Conservation (phyloP, 495 filamentous ascomycete genomes). For the Ascodesmis nigricans region DNA sequence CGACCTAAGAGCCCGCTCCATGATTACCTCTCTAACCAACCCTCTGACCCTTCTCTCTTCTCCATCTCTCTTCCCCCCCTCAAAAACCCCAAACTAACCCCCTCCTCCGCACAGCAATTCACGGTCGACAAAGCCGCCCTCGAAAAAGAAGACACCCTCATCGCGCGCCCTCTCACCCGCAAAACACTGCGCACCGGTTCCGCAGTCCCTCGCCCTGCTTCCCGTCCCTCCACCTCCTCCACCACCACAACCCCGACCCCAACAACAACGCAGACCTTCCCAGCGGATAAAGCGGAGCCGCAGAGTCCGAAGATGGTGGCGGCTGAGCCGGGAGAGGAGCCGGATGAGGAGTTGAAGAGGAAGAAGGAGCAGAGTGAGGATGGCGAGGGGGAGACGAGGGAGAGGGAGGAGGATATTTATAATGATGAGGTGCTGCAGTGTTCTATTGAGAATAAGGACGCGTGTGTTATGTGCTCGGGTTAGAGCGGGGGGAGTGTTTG, state of each 20-base stretch:
- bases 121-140: conserved; percentile 95
- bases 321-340: conserved; percentile 39
- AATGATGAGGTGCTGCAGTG: conserved; percentile 75
- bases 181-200: conserved; percentile 1
- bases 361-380: conserved; percentile 44
- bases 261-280: conserved; percentile 24
- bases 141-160: conserved; percentile 64
- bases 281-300: conserved; percentile 34
- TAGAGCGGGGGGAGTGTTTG: too few species aligned
- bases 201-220: conserved; percentile 11
- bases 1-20: conserved; percentile 11
- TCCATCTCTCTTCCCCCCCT: not conserved
- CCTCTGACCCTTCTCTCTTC: not conserved
- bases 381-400: conserved; percentile 38
- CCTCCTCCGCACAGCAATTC: conserved; percentile 38
- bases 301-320: conserved; percentile 54
- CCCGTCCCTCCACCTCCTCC: conserved; percentile 30
- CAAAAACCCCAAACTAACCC: not conserved
- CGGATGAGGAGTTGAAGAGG: conserved; percentile 23
- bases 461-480: conserved; percentile 54
- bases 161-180: conserved; percentile 30
- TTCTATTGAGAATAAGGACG: conserved; percentile 60
- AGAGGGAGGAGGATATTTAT: conserved; percentile 74
- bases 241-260: conserved; percentile 33
- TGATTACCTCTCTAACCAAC: conserved; percentile 7